phyloP scores from a whole-genome alignment of 257 asterid species.

The Salvia splendens region DNA sequence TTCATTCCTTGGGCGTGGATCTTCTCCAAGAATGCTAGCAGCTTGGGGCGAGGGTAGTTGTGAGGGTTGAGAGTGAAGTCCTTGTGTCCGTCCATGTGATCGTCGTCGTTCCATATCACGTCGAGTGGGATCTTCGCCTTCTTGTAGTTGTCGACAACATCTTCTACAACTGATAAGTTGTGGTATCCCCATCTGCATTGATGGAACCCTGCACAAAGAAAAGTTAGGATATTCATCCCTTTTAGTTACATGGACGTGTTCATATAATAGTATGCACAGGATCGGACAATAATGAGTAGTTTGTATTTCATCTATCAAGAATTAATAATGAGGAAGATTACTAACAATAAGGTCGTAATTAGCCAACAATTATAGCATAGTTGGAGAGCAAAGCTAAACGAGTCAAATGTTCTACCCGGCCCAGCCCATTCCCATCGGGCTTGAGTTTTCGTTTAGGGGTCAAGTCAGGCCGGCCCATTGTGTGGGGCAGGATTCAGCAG shows the following conservation, averaged over 20 bases:
- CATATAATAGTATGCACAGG: too few species aligned
- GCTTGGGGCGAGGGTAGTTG: constrained; percentile 77
- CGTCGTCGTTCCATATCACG: constrained; percentile 96
- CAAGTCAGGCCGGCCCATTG: too few species aligned
- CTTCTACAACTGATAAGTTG: constrained; percentile 84
- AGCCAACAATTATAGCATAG: background rate
- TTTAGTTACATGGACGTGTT: background rate
- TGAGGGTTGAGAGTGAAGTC: constrained; percentile 87
- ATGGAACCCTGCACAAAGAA: constrained; percentile 74
- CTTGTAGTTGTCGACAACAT: constrained; percentile 76
- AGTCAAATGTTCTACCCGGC: too few species aligned
- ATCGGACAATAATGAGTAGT: background rate
- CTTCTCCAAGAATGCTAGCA: constrained; percentile 68
- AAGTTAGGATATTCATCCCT: background rate
- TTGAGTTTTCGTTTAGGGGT: too few species aligned
- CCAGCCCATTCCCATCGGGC: too few species aligned
- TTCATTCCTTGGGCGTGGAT: constrained; percentile 87
- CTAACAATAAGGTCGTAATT: background rate
- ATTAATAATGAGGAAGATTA: background rate
- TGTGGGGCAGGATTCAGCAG: too few species aligned
- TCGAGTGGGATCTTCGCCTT: constrained; percentile 88
- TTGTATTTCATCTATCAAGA: background rate
- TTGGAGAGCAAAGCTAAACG: too few species aligned
- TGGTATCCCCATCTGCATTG: constrained; percentile 99
- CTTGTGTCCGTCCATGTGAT: constrained; percentile 94